Evolutionary conservation across 2,329 filamentous ascomycete genomes (phyloP), one percentile per base, ranked within the genome.

Genomic region (Ciborinia camelliae): DNA sequence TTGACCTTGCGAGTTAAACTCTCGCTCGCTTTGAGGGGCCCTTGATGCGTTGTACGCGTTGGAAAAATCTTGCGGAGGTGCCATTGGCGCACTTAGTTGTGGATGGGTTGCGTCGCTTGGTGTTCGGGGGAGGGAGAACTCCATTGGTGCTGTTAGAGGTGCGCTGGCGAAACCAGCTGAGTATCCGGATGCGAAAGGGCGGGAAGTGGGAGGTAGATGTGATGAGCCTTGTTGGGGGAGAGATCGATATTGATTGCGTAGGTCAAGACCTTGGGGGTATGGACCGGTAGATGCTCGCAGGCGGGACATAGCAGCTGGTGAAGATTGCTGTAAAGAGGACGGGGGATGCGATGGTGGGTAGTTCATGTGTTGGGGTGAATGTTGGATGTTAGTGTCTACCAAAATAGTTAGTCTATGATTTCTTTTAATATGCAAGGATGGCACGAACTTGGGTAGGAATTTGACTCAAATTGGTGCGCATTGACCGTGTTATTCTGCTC

Each of bases 51-150:
- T 70, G 61, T 74, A 74, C 52, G 69, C 72, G 32, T 64, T 70
- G 37, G 69, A 62, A 50, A 85, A 85, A 62, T 86, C 83, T 61
- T 79, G 79, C 0, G 83, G 76, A 4, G 82, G 79, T 3, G 80
- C 79, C 64, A 84, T 83, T 0, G 82, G 82, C 2, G 83, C 81
- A 70, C 80, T 83, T 76, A 85, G 77, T 70, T 85, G 83, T 3
- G 82, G 78, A 66, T 75, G 66, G 65, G 76, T 72, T 59, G 76
- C 73, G 62, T 78, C 74, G 37, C 73, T 74, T 18, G 78, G 77
- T 4, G 80, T 80, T 50, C 81, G 75, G 2, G 81, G 78, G 18
- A 82, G 74, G 3, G 81, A 78, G 68, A 82, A 84, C 61, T 85
- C 82, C 67, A 83, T 77, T 0, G 83, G 83, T 1, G 83, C 81